A percentile compares a stretch with the other conserved stretches of the same genome.
phyloP scores from a whole-genome alignment of 2,329 filamentous ascomycete genomes.

The Microdochium nivale region DNA sequence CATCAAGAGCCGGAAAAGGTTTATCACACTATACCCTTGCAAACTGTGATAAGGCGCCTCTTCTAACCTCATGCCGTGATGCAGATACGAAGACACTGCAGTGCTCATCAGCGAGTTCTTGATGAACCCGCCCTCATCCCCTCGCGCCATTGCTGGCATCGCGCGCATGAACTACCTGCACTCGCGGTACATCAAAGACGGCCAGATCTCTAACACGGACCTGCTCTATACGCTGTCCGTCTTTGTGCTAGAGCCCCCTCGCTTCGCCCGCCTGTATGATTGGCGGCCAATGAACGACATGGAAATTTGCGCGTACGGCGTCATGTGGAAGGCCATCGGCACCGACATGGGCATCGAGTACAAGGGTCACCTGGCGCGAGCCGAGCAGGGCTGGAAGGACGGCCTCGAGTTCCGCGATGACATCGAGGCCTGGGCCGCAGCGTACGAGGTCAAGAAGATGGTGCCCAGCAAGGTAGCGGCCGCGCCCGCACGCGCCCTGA shows the following conservation, averaged over 20 bases:
- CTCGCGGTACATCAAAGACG: conserved; percentile 20
- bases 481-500: conserved; percentile 47
- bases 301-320: conserved; percentile 58
- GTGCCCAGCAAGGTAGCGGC: conserved; percentile 40
- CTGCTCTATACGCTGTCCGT: conserved; percentile 36
- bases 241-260: conserved; percentile 56
- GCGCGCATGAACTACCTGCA: conserved; percentile 31
- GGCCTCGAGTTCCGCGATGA: conserved; percentile 44
- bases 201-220: conserved; percentile 26
- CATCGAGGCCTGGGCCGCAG: conserved; percentile 35
- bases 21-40: conserved; percentile 1
- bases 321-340: conserved; percentile 64
- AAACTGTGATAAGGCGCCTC: background rate
- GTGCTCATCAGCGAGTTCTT: conserved; percentile 20
- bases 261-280: conserved; percentile 58
- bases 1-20: conserved; percentile 20
- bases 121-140: conserved; percentile 24
- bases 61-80: background rate
- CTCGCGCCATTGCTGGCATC: conserved; percentile 22
- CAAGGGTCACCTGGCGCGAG: conserved; percentile 21
- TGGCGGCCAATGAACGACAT: conserved; percentile 61
- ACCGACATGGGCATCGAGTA: conserved; percentile 60
- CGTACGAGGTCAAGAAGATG: conserved; percentile 54
- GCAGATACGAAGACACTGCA: conserved; percentile 22
- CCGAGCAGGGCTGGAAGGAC: conserved; percentile 31